Percentiles rank a stretch among this genome's conserved stretches.
Evolutionary conservation across 495 filamentous ascomycete species (phyloP).

Genomic region (Talaromyces proteolyticus): DNA sequence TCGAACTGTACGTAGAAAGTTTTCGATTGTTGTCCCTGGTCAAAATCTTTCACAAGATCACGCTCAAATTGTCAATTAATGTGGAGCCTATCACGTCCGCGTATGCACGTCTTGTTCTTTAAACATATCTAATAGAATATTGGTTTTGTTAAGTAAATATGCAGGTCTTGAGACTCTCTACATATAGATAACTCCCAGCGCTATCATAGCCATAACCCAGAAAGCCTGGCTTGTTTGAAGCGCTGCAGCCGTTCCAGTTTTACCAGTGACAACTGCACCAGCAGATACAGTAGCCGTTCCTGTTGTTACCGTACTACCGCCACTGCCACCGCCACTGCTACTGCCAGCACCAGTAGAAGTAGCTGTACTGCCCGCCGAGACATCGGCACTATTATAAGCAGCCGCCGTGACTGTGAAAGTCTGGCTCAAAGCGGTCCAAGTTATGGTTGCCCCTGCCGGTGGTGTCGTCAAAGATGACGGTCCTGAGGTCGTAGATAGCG

Average conservation of each 20-base stretch:
- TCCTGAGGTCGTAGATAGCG: conserved; percentile 5
- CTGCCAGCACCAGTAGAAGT: not conserved
- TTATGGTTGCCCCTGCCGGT: conserved; percentile 8
- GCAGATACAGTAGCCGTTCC: not conserved
- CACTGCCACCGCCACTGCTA: not conserved
- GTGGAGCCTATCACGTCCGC: too few relatives aligned
- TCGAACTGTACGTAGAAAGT: too few relatives aligned
- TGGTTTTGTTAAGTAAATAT: too few relatives aligned
- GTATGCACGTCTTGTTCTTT: too few relatives aligned
- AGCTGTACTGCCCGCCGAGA: not conserved
- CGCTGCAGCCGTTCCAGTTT: not conserved
- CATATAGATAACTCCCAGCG: too few relatives aligned
- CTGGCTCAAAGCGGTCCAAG: conserved; percentile 1
- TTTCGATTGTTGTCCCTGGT: too few relatives aligned
- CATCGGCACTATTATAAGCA: conserved; percentile 2
- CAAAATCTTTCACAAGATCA: too few relatives aligned
- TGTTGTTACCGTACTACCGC: not conserved
- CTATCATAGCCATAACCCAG: too few relatives aligned
- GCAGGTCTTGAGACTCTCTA: too few relatives aligned
- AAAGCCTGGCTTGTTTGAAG: too few relatives aligned
- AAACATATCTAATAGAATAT: too few relatives aligned
- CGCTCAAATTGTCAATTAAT: too few relatives aligned
- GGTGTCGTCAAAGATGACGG: conserved; percentile 7
- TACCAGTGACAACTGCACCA: not conserved
- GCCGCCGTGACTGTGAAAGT: conserved; percentile 3